These are phyloP conservation scores for Bipolaris oryzae DNA, from an alignment of 2,329 filamentous ascomycete genomes.

Conservation along the genomic window DNA sequence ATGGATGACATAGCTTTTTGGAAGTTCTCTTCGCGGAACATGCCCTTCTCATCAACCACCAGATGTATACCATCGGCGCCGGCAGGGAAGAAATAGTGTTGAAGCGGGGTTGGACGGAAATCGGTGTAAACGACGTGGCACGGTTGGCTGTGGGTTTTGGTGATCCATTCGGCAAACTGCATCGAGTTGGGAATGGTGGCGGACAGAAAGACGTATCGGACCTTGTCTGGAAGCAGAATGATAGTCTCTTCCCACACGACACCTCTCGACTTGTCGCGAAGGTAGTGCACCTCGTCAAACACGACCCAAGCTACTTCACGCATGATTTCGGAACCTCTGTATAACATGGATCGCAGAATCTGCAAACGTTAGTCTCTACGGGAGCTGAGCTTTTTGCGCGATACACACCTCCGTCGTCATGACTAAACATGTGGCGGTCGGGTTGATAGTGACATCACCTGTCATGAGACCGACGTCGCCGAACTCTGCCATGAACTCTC, in stretches of 20 bases:
- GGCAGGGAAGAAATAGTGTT: constrained; percentile 96
- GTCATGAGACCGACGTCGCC: constrained; percentile 98
- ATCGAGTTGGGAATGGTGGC: constrained; percentile 98
- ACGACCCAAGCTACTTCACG: constrained; percentile 98
- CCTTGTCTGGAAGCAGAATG: constrained; percentile 96
- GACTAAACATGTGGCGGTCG: constrained; percentile 94
- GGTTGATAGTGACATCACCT: constrained; percentile 98
- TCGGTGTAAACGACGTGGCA: constrained; percentile 99
- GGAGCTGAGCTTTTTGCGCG: neutral
- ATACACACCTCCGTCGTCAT: constrained; percentile 84
- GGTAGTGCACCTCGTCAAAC: constrained; percentile 98
- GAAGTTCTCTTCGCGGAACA: constrained; percentile 97
- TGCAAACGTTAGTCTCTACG: constrained; percentile 34
- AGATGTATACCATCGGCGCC: constrained; percentile 92
- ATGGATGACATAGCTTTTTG: constrained; percentile 93
- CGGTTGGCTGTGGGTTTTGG: constrained; percentile 95
- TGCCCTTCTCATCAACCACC: constrained; percentile 94
- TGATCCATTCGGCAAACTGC: constrained; percentile 99
- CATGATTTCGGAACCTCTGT: constrained; percentile 98
- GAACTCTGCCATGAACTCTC: constrained; percentile 94
- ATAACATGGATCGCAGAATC: constrained; percentile 98
- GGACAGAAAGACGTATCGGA: constrained; percentile 96
- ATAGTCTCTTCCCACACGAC: constrained; percentile 99
- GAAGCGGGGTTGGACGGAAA: constrained; percentile 92
- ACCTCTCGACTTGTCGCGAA: constrained; percentile 90